These are phyloP conservation scores for Kuraishia molischiana DNA, from an alignment of 805 yeast species.

Conservation along the genomic window DNA sequence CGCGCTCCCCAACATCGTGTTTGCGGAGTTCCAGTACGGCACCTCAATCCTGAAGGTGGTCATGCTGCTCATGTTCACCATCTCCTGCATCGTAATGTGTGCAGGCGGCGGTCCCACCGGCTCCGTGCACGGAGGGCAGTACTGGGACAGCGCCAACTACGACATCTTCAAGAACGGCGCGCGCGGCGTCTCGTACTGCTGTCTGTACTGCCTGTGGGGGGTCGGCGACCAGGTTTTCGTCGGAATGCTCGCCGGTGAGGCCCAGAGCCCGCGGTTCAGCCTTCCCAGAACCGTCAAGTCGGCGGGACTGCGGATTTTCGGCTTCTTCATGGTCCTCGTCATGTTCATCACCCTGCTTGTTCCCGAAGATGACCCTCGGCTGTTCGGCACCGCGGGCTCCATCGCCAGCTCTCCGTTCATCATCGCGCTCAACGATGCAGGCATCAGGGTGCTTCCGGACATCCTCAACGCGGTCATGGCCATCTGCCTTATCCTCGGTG, in stretches of 20 bases:
- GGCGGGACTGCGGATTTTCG: constrained; percentile 42
- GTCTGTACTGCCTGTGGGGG: constrained; percentile 42
- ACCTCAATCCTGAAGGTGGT: constrained; percentile 54
- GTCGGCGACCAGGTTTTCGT: constrained; percentile 37
- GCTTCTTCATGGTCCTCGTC: constrained; percentile 42
- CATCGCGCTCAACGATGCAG: constrained; percentile 63
- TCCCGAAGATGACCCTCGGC: constrained; percentile 34
- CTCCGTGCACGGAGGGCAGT: constrained; percentile 41
- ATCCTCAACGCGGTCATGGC: constrained; percentile 72
- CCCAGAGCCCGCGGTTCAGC: constrained; percentile 33
- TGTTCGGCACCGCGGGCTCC: constrained; percentile 36
- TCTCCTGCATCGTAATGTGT: constrained; percentile 53
- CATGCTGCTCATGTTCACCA: constrained; percentile 54
- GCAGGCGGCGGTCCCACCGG: constrained; percentile 73
- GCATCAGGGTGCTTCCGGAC: constrained; percentile 58
- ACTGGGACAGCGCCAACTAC: constrained; percentile 34
- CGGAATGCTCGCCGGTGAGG: constrained; percentile 39
- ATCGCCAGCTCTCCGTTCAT: constrained; percentile 82
- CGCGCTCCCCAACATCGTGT: constrained; percentile 36
- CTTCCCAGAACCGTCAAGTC: constrained; percentile 44
- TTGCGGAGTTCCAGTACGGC: constrained; percentile 44
- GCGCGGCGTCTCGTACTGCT: constrained; percentile 26
- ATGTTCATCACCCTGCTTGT: constrained; percentile 50
- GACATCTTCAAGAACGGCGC: constrained; percentile 34
- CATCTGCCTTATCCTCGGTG: constrained; percentile 70